phyloP scores from a whole-genome alignment of 192 early-diverging fungal species.

The Chytriomyces sp. region DNA sequence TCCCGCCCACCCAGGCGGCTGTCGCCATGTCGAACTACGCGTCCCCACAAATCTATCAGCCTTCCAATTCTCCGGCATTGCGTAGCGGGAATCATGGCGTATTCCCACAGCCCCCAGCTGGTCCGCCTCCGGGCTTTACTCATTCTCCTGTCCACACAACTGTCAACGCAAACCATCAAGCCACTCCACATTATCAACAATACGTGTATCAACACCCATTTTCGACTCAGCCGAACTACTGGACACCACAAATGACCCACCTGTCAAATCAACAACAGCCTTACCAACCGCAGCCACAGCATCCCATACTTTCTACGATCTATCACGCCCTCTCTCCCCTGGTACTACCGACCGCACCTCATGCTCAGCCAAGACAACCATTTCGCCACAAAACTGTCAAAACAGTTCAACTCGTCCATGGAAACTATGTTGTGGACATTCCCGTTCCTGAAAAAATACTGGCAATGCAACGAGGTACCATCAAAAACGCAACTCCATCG shows the following conservation, averaged over 20 bases:
- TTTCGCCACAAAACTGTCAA: constrained; percentile 54
- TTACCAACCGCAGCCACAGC: neutral
- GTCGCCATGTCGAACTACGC: neutral
- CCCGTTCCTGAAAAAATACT: constrained; percentile 49
- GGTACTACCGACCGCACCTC: neutral
- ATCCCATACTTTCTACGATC: neutral
- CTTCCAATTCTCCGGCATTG: too few species aligned
- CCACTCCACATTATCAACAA: neutral
- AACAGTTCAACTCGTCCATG: constrained; percentile 43
- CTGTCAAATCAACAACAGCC: constrained; percentile 7
- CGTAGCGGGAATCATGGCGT: neutral
- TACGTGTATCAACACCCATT: neutral
- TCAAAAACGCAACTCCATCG: neutral
- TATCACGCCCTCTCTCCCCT: constrained; percentile 3
- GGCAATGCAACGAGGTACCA: too few species aligned
- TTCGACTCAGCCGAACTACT: neutral
- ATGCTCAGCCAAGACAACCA: neutral
- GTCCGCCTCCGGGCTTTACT: neutral
- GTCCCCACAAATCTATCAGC: neutral
- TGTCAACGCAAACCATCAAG: neutral
- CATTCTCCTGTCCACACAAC: neutral
- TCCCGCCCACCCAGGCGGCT: constrained; percentile 3
- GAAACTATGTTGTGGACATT: constrained; percentile 54
- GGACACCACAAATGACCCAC: neutral
- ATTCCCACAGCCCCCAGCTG: neutral